Evolutionary conservation across 73 alveolate species (phyloP), one percentile per base, ranked within the genome.

Genomic region (Paramecium caudatum): DNA sequence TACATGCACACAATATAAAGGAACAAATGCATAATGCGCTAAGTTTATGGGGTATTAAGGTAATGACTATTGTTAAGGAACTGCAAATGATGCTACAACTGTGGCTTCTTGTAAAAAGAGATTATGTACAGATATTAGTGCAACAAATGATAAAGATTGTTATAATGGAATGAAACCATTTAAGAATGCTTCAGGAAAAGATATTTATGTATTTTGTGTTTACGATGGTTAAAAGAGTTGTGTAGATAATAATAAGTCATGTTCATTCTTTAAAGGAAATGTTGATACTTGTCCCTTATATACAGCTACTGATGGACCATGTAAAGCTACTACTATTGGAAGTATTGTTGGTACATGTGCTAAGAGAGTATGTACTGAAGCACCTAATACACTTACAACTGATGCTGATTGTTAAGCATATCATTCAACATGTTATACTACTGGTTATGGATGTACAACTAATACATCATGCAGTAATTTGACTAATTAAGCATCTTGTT

Each of bases 231-330:
- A 39, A 39, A 16, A n/a, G n/a, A n/a, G n/a, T n/a, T n/a, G n/a
- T n/a, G n/a, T n/a, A n/a, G n/a, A n/a, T n/a, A n/a, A n/a, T n/a
- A n/a, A n/a, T n/a, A n/a, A n/a, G n/a, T n/a, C 48, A 48, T 48
- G 70, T 21, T 13, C 8, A 13, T 48, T 7, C 5, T 48, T 48
- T 48, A 48, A 48, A 48, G 70, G 70, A 16, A 7, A 10, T 7
- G 27, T 7, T 13, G 70, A 48, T 48, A 48, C 70, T 16, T 48
- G 70, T 48, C 19, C 70, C 16, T 16, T 16, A 15, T 61, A 15
- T 25, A 19, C 45, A 16, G 82, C 82, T 19, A 61, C 45, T 5
- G 82, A 61, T 19, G 82, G 82, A 4, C 82, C 82, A 61, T 61
- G 82, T 19, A 19, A 61, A 61, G 37, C 16, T 7, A 16, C 70